phyloP scores from a whole-genome alignment of 306 rosid species.

The Inga leiocalycina region DNA sequence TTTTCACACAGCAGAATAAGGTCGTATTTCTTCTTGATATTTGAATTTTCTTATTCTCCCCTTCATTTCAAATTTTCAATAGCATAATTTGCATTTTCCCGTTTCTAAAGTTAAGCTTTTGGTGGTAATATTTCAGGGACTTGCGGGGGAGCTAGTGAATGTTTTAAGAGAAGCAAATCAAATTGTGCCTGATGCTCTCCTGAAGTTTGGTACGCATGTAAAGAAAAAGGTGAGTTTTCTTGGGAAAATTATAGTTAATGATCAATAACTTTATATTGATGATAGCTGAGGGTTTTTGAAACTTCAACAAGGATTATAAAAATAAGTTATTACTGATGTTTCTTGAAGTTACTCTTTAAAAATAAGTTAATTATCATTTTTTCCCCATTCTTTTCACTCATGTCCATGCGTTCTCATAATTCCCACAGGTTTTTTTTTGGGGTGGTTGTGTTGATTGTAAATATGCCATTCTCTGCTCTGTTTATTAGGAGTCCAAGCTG shows the following conservation, averaged over 20 bases:
- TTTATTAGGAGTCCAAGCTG: conserved; percentile 81
- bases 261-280: neutral
- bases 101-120: neutral
- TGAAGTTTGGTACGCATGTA: conserved; percentile 92
- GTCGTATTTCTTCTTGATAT: conserved; percentile 36
- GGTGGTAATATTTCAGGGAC: conserved; percentile 63
- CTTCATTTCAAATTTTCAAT: neutral
- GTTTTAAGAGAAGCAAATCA: conserved; percentile 95
- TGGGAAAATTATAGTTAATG: neutral
- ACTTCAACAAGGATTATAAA: neutral
- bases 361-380: neutral
- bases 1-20: conserved; percentile 86
- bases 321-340: neutral
- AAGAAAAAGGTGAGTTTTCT: conserved; percentile 78
- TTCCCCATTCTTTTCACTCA: neutral
- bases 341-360: neutral
- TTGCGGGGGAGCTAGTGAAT: conserved; percentile 95
- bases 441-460: neutral
- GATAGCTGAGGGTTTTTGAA: neutral
- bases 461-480: conserved; percentile 23
- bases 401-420: neutral
- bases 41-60: neutral
- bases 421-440: neutral
- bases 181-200: conserved; percentile 64
- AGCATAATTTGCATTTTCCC: neutral